Conservation (phyloP, 495 filamentous ascomycete species). For the Chaetomium fimeti region DNA sequence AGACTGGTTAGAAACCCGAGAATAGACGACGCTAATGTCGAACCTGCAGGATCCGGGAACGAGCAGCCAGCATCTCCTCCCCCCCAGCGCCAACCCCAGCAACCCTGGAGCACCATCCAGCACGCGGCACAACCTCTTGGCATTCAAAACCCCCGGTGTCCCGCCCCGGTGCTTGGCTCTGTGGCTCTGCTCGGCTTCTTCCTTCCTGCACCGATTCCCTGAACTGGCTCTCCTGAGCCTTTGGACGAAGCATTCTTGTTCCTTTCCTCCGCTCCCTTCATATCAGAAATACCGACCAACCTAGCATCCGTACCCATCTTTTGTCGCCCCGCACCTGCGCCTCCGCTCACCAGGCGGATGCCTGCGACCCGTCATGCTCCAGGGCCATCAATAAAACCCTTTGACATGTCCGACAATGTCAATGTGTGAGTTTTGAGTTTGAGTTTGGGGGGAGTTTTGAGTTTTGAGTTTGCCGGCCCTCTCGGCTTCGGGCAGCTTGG, state of each 20-base stretch:
- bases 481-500: slow-evolving; percentile 17
- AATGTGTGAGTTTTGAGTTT: slow-evolving; percentile 13
- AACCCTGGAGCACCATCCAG: not conserved
- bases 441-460: too few species aligned
- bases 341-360: slow-evolving; percentile 1
- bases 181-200: slow-evolving; percentile 17
- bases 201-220: slow-evolving; percentile 15
- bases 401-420: slow-evolving; percentile 21
- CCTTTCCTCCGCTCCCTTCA: not conserved
- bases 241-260: not conserved
- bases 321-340: not conserved
- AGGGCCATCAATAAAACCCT: not conserved
- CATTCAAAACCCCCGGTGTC: slow-evolving; percentile 27
- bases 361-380: slow-evolving; percentile 5
- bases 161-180: slow-evolving; percentile 17
- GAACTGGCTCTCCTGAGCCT: not conserved
- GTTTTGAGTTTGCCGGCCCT: not conserved
- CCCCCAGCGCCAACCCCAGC: not conserved
- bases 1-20: not conserved
- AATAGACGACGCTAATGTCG: slow-evolving; percentile 1
- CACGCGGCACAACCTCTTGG: slow-evolving; percentile 24
- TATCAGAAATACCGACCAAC: not conserved
- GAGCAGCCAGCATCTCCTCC: not conserved
- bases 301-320: too few species aligned
- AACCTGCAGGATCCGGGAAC: slow-evolving; percentile 1